phyloP scores from a whole-genome alignment of 495 filamentous ascomycete genomes.

The Elasticomyces elasticus region DNA sequence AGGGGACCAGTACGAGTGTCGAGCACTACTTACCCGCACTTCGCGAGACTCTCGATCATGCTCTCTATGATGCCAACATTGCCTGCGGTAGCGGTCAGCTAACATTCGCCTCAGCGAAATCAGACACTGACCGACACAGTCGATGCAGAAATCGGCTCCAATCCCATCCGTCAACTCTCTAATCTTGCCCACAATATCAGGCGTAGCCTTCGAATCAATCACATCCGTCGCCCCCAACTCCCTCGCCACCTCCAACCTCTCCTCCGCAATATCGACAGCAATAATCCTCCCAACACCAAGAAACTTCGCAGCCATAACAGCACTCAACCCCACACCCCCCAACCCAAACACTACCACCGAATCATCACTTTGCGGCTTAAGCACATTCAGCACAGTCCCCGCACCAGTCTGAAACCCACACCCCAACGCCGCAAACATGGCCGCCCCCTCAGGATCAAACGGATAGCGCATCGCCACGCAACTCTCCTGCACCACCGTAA shows the following conservation, averaged over 20 bases:
- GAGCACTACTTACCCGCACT: constrained; percentile 1
- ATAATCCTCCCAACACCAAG: constrained; percentile 18
- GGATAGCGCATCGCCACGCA: constrained; percentile 26
- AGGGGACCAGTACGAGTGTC: neutral
- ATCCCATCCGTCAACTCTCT: constrained; percentile 4
- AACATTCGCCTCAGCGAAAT: too few species aligned
- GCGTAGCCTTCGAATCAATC: constrained; percentile 8
- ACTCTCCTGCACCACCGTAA: constrained; percentile 23
- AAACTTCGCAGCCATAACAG: constrained; percentile 24
- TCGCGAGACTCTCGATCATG: constrained; percentile 7
- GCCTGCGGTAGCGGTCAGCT: neutral
- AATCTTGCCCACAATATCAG: constrained; percentile 10
- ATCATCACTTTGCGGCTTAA: constrained; percentile 11
- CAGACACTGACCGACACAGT: constrained; percentile 6
- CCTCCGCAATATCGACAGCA: constrained; percentile 17
- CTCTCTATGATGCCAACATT: constrained; percentile 1
- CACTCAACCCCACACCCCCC: constrained; percentile 24
- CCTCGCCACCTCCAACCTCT: constrained; percentile 17
- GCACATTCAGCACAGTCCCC: constrained; percentile 25
- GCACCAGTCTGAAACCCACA: constrained; percentile 36
- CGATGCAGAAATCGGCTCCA: constrained; percentile 6
- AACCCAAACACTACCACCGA: constrained; percentile 21
- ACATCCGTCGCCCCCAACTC: constrained; percentile 23
- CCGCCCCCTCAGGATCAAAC: constrained; percentile 16
- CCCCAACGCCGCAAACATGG: constrained; percentile 31